These are phyloP conservation scores for Candida freyschussii DNA, from an alignment of 1,139 yeast genomes.

Conservation along the genomic window DNA sequence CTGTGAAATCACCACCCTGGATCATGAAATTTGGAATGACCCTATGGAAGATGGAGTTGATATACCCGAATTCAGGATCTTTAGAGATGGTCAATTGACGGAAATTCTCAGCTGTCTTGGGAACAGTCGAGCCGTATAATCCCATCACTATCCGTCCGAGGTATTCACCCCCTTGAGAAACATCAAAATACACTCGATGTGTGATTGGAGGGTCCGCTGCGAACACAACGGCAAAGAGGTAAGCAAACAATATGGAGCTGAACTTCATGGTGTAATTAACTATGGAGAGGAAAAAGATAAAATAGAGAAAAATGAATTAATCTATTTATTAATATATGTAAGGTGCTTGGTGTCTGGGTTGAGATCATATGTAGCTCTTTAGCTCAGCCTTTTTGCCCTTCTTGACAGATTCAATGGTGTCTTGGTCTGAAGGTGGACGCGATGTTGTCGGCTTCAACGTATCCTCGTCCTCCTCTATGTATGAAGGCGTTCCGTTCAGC, in stretches of 20 bases:
- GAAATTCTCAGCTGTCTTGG: slow-evolving; percentile 91
- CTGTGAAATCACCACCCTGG: slow-evolving; percentile 97
- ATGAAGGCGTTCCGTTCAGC: slow-evolving; percentile 18
- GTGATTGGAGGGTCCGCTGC: slow-evolving; percentile 55
- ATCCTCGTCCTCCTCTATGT: slow-evolving; percentile 16
- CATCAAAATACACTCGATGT: slow-evolving; percentile 79
- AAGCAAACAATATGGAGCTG: background rate
- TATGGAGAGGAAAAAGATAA: slow-evolving; percentile 7
- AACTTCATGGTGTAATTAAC: background rate
- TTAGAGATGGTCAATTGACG: slow-evolving; percentile 52
- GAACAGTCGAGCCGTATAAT: slow-evolving; percentile 83
- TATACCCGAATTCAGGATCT: slow-evolving; percentile 41
- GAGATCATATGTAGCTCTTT: background rate
- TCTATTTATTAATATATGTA: slow-evolving; percentile 2
- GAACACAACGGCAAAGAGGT: slow-evolving; percentile 9
- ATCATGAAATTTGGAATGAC: slow-evolving; percentile 92
- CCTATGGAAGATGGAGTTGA: slow-evolving; percentile 87
- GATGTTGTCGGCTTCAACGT: no score
- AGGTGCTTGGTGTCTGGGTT: background rate
- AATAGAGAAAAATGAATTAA: slow-evolving; percentile 15
- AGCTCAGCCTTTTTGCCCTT: slow-evolving; percentile 11
- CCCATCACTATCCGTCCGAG: slow-evolving; percentile 73
- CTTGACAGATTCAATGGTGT: slow-evolving; percentile 14
- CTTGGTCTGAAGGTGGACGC: slow-evolving; percentile 10
- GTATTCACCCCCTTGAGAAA: slow-evolving; percentile 71